Evolutionary conservation across 345 rosid genomes (phyloP).

Genomic region (Jatropha curcas): DNA sequence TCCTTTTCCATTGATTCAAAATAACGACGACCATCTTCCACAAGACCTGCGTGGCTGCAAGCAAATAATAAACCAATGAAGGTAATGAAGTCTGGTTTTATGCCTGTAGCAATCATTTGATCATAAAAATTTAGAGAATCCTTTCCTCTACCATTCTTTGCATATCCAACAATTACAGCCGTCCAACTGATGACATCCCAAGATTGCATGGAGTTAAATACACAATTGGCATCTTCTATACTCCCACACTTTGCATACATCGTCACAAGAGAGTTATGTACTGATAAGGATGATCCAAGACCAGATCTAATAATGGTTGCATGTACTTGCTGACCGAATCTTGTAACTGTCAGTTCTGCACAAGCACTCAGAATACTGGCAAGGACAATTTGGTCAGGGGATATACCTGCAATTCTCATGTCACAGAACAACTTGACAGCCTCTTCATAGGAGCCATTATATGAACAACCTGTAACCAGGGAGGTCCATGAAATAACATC

Average conservation of each 20-base stretch:
- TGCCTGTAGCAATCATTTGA: constrained; percentile 60
- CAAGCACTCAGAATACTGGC: constrained; percentile 73
- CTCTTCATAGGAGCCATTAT: constrained; percentile 55
- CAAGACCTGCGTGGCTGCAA: constrained; percentile 84
- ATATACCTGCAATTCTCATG: constrained; percentile 55
- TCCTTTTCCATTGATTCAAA: constrained; percentile 65
- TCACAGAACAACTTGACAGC: constrained; percentile 64
- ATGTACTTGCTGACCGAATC: constrained; percentile 86
- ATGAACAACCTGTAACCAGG: constrained; percentile 73
- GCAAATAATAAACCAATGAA: constrained; percentile 88
- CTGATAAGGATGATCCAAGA: constrained; percentile 56
- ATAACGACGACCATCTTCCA: constrained; percentile 51
- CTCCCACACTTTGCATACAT: constrained; percentile 86
- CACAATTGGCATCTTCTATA: constrained; percentile 59
- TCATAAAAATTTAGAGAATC: constrained; percentile 57
- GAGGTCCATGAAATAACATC: constrained; percentile 95
- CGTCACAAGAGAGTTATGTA: constrained; percentile 72
- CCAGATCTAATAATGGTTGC: constrained; percentile 57
- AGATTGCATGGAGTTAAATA: constrained; percentile 57
- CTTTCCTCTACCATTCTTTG: constrained; percentile 81
- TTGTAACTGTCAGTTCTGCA: constrained; percentile 68
- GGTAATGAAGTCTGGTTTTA: constrained; percentile 70
- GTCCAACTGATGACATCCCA: constrained; percentile 84
- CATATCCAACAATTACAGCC: constrained; percentile 80
- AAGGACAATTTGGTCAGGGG: constrained; percentile 58